These are phyloP conservation scores for Heritiera littoralis DNA, from an alignment of 345 rosid genomes.

Conservation along the genomic window DNA sequence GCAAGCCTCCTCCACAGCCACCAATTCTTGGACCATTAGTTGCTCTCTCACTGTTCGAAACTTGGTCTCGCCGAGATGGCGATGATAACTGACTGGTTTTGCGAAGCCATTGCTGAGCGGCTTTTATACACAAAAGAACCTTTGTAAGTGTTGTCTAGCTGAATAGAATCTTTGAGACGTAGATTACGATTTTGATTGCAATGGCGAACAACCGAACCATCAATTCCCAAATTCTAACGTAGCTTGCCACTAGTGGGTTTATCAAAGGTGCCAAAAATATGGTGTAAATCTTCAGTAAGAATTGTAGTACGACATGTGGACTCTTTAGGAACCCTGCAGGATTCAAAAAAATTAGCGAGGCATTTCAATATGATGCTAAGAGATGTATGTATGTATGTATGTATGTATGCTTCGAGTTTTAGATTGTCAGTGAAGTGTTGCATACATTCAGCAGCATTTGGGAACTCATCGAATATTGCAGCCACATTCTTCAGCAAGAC, in stretches of 20 bases:
- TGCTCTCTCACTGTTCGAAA: slow-evolving; percentile 45
- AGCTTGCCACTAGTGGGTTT: slow-evolving; percentile 46
- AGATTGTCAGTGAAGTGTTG: neutral
- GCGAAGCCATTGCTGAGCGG: neutral
- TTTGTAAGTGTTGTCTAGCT: slow-evolving; percentile 28
- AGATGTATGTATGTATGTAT: neutral
- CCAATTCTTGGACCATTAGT: slow-evolving; percentile 60
- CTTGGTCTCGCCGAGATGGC: slow-evolving; percentile 44
- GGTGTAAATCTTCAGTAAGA: slow-evolving; percentile 39
- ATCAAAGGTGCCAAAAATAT: slow-evolving; percentile 48
- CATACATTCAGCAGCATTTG: slow-evolving; percentile 60
- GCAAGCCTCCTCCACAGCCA: slow-evolving; percentile 53
- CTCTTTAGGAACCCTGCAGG: slow-evolving; percentile 69
- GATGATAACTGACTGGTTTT: slow-evolving; percentile 38
- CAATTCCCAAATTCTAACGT: slow-evolving; percentile 49
- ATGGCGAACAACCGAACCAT: slow-evolving; percentile 35
- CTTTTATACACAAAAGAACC: neutral
- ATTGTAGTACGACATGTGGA: slow-evolving; percentile 44
- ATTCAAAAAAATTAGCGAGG: neutral
- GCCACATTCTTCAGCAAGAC: slow-evolving; percentile 53
- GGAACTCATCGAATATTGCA: slow-evolving; percentile 63
- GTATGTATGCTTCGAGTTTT: neutral
- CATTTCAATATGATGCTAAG: neutral
- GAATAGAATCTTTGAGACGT: slow-evolving; percentile 41
- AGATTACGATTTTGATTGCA: slow-evolving; percentile 38